Base-by-base conservation (phyloP, 164 flowering plant genomes). In the Kalanchoe fedtschenkoi region DNA sequence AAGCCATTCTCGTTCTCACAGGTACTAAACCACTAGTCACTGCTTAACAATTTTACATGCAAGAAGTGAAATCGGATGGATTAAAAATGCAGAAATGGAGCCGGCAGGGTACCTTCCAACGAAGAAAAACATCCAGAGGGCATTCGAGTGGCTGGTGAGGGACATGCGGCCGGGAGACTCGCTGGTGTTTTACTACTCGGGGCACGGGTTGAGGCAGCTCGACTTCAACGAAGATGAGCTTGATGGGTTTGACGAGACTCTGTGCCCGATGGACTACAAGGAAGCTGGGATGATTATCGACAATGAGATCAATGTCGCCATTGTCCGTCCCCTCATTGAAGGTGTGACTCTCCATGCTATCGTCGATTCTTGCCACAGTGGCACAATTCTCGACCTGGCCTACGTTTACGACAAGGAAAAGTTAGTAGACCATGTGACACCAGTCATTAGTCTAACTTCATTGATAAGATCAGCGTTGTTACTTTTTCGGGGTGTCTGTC, bases 261-360 rank as follows among this genome's bases (percentile, higher is more conserved):
- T 84, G 11, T 78, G 82, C 26, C 89, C 89, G 1, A 65, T 71
- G 24, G 89, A 84, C 68, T 80, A 69, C 41, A 41, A 58, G 51
- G 44, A 70, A n/a, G 60, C 72, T 21, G 89, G 89, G 2, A 73
- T 72, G 75, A 80, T 84, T 24, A 6, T 68, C 1, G 86, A 84
- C 22, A 66, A 81, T 65, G 71, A 78, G 5, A 70, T 83, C 10
- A 79, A 80, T 51, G 26, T 60, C 7, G 66, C 62, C 61, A 73
- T 83, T 46, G 83, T 84, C 29, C 24, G 67, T 28, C 86, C 86
- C 0, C 83, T 84, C 19, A 37, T 21, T 0, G 7, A 37, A 8
- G 89, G 82, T 13, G 89, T 77, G 39, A 81, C 46, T 1, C 89
- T 84, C 37, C 86, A 84, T 62, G 83, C 89, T 41, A 74, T 84